phyloP scores from a whole-genome alignment of 2,329 filamentous ascomycete genomes.

The Stenocarpella maydis region DNA sequence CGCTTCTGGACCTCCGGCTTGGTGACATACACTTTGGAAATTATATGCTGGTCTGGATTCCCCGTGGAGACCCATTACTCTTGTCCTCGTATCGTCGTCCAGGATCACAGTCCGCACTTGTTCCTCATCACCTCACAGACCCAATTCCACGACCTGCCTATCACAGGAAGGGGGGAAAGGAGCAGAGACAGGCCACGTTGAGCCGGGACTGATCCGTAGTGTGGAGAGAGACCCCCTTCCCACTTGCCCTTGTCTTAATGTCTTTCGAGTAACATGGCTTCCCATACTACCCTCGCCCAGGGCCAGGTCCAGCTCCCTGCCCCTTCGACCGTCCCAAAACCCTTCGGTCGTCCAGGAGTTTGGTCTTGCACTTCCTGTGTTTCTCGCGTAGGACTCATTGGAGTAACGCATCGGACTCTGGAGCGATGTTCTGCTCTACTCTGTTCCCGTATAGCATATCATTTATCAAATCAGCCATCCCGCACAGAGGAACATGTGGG shows the following conservation, averaged over 20 bases:
- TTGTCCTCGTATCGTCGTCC: not conserved
- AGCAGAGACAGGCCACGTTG: constrained; percentile 4
- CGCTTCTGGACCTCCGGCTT: not conserved
- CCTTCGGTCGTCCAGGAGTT: no score
- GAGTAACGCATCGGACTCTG: not conserved
- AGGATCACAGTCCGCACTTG: no score
- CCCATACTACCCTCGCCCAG: not conserved
- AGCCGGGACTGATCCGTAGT: not conserved
- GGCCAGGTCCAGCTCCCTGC: not conserved
- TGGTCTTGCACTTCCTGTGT: no score
- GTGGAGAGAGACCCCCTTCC: not conserved
- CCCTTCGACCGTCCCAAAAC: not conserved
- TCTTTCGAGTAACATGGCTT: not conserved
- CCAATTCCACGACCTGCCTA: not conserved
- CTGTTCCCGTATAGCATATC: not conserved
- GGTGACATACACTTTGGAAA: not conserved
- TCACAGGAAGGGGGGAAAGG: not conserved
- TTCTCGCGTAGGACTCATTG: not conserved
- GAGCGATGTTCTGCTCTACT: not conserved
- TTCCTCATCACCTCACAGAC: not conserved
- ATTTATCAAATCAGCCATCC: not conserved
- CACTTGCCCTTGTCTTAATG: not conserved
- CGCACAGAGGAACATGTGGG: not conserved
- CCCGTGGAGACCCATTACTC: no score
- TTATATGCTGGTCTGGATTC: not conserved